Evolutionary conservation across 306 rosid species (phyloP).

Genomic region (Cucumis melo): DNA sequence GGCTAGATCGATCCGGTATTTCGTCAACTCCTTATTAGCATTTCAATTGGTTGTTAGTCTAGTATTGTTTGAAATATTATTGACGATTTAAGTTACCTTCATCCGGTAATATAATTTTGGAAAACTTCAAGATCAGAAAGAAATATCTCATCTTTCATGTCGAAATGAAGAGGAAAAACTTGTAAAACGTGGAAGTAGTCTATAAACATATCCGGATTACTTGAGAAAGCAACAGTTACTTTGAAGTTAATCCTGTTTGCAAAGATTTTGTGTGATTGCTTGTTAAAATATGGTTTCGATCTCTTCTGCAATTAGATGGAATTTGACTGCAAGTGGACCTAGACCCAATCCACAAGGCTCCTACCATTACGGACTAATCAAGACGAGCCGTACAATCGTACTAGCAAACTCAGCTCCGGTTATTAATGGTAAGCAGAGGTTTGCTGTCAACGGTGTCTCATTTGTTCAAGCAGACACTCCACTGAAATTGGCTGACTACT

Average conservation of each 20-base stretch:
- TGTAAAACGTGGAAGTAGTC: neutral
- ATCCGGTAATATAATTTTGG: neutral
- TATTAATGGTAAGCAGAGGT: slow-evolving; percentile 89
- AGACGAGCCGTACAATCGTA: slow-evolving; percentile 58
- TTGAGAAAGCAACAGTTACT: neutral
- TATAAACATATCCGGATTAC: neutral
- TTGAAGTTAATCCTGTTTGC: neutral
- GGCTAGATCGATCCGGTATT: slow-evolving; percentile 77
- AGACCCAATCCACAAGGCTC: slow-evolving; percentile 99
- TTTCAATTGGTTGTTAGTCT: neutral
- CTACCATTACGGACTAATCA: slow-evolving; percentile 79
- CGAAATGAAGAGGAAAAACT: neutral
- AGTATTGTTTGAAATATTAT: neutral
- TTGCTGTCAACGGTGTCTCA: slow-evolving; percentile 80
- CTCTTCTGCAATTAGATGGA: slow-evolving; percentile 36
- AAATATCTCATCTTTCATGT: neutral
- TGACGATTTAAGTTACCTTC: neutral
- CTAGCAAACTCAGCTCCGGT: slow-evolving; percentile 70
- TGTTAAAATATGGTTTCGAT: neutral
- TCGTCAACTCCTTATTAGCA: neutral
- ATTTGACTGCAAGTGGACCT: slow-evolving; percentile 92
- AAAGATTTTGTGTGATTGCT: neutral
- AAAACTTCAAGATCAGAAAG: neutral
- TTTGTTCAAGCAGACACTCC: slow-evolving; percentile 64
- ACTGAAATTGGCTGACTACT: slow-evolving; percentile 72